Evolutionary conservation across 768 basidiomycete genomes (phyloP), one percentile per base, ranked within the genome.

Genomic region (Favolaschia claudopus): DNA sequence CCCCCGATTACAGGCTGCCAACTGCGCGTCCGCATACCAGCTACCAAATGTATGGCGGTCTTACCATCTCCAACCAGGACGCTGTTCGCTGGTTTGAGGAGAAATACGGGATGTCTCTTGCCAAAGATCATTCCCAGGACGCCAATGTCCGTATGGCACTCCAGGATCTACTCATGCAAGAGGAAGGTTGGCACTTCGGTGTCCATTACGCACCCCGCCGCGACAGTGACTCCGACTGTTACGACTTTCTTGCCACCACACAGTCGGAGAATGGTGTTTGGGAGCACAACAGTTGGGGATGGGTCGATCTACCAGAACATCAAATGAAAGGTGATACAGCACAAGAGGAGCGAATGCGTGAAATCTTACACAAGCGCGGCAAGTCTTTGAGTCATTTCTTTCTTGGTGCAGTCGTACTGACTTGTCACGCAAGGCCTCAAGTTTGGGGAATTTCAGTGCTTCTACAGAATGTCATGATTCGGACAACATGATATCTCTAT

Each of bases 331-430:
- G 48, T 19, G 48, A 43, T 19, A 42, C 48, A 5, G 32, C 46
- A 48, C 43, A 44, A 48, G 55, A 58, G n/a, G 56, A 49, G 22
- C 37, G 42, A 56, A 58, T 58, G 56, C 46, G 47, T 7, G 56
- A 17, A 40, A 58, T 28, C 39, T 34, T 58, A 48, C 25, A 25
- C 47, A 50, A 50, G 25, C n/a, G 49, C 31, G 56, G 56, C 50
- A 19, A 42, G 48, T 50, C 31, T 20, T 37, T 31, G 9, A 50
- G 56, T n/a, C n/a, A n/a, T n/a, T n/a, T n/a, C 33, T 49, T 33
- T 8, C 29, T 43, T 44, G 3, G 40, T 42, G 9, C 12, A 20
- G 47, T 37, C 47, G 27, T 42, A 5, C 33, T 52, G 25, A 42
- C 28, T 40, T 39, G 3, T 42, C 13, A 14, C 25, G 31, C 42